Evolutionary conservation across 352 stramenopile genomes (phyloP), one percentile per base, ranked within the genome.

Genomic region (Globisporangium barbulae): DNA sequence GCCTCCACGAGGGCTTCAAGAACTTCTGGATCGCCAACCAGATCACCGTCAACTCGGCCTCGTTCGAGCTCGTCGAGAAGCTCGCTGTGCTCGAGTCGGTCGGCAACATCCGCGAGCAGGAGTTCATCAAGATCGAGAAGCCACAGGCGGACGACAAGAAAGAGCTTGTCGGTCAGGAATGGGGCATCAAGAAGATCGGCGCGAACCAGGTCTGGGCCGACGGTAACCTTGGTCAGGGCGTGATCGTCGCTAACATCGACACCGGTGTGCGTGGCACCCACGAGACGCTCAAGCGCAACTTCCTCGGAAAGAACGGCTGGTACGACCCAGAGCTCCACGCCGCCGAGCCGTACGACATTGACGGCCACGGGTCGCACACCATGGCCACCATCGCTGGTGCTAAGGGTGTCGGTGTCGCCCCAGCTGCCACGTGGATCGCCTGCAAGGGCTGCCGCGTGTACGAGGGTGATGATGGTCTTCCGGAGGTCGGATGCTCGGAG

Each of bases 21-120:
- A 60, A 42, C 33, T 74, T 65, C 58, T 76, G 70, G 70, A 73
- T 76, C 47, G 58, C 57, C 39, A 74, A 73, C 64, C 44, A 70
- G 30, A 37, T 73, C 4, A 60, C 21, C 41, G 37, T 76, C 22
- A 31, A 65, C 22, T 39, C 31, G 0, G 62, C 53, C 12, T 57
- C 66, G 13, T 56, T 53, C 37, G 64, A 68, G 9, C 21, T 76
- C 3, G 15, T 76, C 44, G 39, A 64, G 25, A 69, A 73, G 47
- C 53, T 76, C 3, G 47, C 35, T 0, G 35, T 17, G 5, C 19
- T 74, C 3, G 5, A 37, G 1, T 63, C 57, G 17, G 41, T 76
- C 28, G 19, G 31, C 25, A 22, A 45, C 10, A 74, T 74, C 30
- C 52, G 49, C 13, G 52, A 65, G 9, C 28, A 66, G 42, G 21